Base-by-base conservation (phyloP, 331 rosid species). In the Prunus yedoensis region DNA sequence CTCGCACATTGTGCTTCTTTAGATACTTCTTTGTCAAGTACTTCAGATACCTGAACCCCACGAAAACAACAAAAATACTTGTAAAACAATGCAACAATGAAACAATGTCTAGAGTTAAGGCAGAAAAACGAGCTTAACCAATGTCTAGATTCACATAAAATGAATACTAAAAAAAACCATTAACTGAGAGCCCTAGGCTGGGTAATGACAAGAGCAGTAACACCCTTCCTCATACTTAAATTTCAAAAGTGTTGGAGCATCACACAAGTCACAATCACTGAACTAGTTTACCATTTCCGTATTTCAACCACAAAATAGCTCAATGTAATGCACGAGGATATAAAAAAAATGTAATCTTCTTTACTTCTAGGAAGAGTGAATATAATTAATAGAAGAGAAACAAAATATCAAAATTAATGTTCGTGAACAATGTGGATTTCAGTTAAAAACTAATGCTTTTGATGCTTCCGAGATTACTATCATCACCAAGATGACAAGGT, bases 1-100 rank as follows among this genome's bases (percentile, higher is more conserved):
- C 88, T 32, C 88, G 85, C 46, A 80, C 88, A 11, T 84, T 84
- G 74, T 84, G 85, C 38, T 88, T 90, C 89, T 92, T 92, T 80
- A 92, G 79, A 74, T 90, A 92, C 74, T 92, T 92, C 87, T 92
- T 90, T 0, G 96, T 92, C 88, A 92, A 86, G 71, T 90, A 92
- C 86, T 92, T 90, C 81, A 90, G 74, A 57, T 92, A 92, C 72
- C 96, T 92, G 79, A 78, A 73, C 32, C 67, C 21, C 9, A 21
- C 0, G 0, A 17, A 2, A 59, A 62, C 71, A 67, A 49, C 60
- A 14, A 10, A 38, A 30, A 47, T 28, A 41, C 52, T 8, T 35
- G 16, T 51, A n/a, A 64, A 66, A 59, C 53, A 56, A 43, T 21
- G 71, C 77, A 76, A 67, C 2, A 27, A 27, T 27, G 28, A 27